Base-by-base conservation (phyloP, 441 rosid species). In the Populus hybrid region DNA sequence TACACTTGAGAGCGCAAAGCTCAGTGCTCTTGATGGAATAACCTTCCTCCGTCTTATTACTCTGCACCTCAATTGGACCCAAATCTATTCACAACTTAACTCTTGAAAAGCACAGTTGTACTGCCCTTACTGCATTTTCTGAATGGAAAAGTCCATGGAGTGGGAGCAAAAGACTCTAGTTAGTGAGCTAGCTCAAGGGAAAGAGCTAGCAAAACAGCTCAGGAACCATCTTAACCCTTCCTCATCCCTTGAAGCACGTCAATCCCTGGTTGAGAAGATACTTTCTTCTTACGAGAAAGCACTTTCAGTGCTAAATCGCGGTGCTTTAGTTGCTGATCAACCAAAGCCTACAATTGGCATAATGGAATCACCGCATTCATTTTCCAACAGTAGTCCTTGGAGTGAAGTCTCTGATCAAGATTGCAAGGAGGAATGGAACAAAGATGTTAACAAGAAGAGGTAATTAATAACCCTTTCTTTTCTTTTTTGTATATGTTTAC, bases 121-220 rank as follows among this genome's bases (percentile, higher is more conserved):
- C 20, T 38, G 66, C 26, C 3, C 31, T 56, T 18, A 5, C 18
- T 50, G 21, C 36, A 29, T 56, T 56, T 29, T 33, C 66, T 4
- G 42, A 68, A 84, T 85, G 89, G 89, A 85, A 42, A 86, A 64
- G 21, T 70, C 63, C 79, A 86, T 79, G 82, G 94, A 84, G 2
- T 79, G 87, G 92, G 94, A 90, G 84, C 86, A 86, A 76, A 84
- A 64, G 81, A 84, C 18, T 23, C 82, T 93, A 75, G 75, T 92
- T 53, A 82, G 77, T 53, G 97, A 90, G 87, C 82, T 93, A 64
- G 77, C 3, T 0, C 87, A 87, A 80, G 97, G 97, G 76, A 89
- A 86, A 81, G 93, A 90, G 82, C 82, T 86, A 9, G 88, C 97
- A 7, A 80, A 77, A 80, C 89, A 89, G 82, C 90, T 92, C n/a